These are phyloP conservation scores for Microsporum canis DNA, from an alignment of 2,329 filamentous ascomycete species.

Conservation along the genomic window DNA sequence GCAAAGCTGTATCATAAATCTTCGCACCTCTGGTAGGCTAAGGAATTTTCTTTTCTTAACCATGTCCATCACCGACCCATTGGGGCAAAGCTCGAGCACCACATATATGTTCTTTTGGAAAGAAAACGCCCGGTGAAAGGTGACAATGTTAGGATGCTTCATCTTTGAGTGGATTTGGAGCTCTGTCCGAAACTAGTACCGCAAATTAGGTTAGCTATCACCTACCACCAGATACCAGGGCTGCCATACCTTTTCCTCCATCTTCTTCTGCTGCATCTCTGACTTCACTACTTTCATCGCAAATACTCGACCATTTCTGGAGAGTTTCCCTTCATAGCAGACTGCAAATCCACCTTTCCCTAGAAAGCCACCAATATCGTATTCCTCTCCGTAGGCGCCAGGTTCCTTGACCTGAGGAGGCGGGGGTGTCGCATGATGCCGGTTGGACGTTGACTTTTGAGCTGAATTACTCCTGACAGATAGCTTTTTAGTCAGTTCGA, in stretches of 20 bases:
- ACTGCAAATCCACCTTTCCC: constrained; percentile 43
- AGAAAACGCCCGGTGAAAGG: constrained; percentile 88
- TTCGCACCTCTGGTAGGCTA: constrained; percentile 85
- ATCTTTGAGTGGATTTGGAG: constrained; percentile 98
- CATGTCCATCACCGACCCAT: constrained; percentile 96
- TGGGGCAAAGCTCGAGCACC: constrained; percentile 85
- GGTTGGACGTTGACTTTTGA: constrained; percentile 27
- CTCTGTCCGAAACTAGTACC: constrained; percentile 57
- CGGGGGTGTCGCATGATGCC: constrained; percentile 37
- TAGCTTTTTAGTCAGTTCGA: constrained; percentile 27
- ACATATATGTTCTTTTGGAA: constrained; percentile 85
- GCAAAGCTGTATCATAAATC: constrained; percentile 87
- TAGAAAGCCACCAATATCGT: constrained; percentile 36
- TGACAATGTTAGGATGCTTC: constrained; percentile 88
- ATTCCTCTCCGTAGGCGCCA: constrained; percentile 34
- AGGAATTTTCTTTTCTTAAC: constrained; percentile 83
- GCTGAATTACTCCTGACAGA: constrained; percentile 18
- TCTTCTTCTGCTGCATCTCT: constrained; percentile 40
- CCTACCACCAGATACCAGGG: not conserved
- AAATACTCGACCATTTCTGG: constrained; percentile 35
- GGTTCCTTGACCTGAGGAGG: constrained; percentile 37
- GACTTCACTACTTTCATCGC: constrained; percentile 43
- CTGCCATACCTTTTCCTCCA: constrained; percentile 40
- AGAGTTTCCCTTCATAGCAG: constrained; percentile 38
- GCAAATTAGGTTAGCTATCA: constrained; percentile 9